Evolutionary conservation across 352 stramenopile species (phyloP).

Genomic region (Globisporangium acanthophoron): DNA sequence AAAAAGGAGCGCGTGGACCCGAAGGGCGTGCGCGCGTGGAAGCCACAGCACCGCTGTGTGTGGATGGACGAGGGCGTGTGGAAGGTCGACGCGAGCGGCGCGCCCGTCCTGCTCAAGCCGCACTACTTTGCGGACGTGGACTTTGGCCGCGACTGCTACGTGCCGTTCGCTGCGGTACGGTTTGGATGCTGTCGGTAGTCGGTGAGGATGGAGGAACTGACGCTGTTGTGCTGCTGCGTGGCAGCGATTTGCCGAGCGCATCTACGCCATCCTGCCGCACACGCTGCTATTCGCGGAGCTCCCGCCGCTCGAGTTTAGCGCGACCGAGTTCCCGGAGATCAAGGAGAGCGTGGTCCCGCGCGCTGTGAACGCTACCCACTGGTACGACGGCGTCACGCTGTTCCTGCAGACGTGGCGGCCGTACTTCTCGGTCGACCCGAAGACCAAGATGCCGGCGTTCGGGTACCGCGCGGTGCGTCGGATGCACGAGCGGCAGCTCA

Average conservation of each 20-base stretch:
- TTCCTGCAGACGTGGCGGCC: conserved; percentile 66
- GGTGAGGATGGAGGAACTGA: neutral
- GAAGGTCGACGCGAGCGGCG: conserved; percentile 36
- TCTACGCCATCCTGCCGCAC: conserved; percentile 54
- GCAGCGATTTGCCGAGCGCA: conserved; percentile 44
- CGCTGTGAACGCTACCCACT: conserved; percentile 86
- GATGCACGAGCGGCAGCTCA: conserved; percentile 55
- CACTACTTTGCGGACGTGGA: conserved; percentile 67
- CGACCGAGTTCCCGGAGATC: conserved; percentile 65
- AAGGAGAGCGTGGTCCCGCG: conserved; percentile 40
- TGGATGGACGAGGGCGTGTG: conserved; percentile 85
- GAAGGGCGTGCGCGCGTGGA: conserved; percentile 56
- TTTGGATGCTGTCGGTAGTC: neutral
- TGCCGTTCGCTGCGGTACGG: conserved; percentile 65
- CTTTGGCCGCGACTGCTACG: conserved; percentile 79
- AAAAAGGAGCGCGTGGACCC: conserved; percentile 44
- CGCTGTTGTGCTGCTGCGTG: neutral
- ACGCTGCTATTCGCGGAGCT: conserved; percentile 78
- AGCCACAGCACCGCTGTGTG: conserved; percentile 57
- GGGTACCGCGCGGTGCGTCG: conserved; percentile 45
- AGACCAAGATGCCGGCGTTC: conserved; percentile 61
- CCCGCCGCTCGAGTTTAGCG: conserved; percentile 67
- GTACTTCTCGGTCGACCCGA: conserved; percentile 72
- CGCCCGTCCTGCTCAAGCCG: conserved; percentile 45
- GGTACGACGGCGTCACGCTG: conserved; percentile 89